A percentile compares a stretch with the other conserved stretches of the same genome.
phyloP scores from a whole-genome alignment of 2,329 filamentous ascomycete genomes.

The Venturia effusa region DNA sequence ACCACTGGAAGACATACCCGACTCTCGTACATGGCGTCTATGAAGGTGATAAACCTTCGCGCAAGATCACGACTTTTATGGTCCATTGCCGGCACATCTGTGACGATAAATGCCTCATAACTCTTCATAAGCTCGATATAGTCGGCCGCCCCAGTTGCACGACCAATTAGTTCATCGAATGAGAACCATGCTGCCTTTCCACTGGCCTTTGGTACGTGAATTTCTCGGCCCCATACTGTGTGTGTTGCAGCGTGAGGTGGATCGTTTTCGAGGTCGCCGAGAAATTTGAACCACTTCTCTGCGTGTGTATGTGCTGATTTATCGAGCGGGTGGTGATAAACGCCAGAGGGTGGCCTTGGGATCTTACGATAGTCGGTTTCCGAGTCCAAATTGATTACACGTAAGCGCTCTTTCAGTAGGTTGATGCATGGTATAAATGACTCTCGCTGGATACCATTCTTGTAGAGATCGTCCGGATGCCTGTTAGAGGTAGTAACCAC shows the following conservation, averaged over 20 bases:
- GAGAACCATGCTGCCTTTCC: conserved; percentile 84
- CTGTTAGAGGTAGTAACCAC: conserved; percentile 93
- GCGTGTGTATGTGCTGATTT: conserved; percentile 67
- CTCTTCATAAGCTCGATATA: conserved; percentile 84
- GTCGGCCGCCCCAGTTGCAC: conserved; percentile 84
- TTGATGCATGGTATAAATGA: conserved; percentile 94
- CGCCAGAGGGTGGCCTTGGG: conserved; percentile 79
- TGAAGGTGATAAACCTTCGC: conserved; percentile 89
- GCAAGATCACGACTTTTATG: conserved; percentile 77
- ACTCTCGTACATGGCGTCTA: conserved; percentile 87
- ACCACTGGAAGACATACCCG: conserved; percentile 30
- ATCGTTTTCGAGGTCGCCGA: conserved; percentile 69
- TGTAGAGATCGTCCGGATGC: conserved; percentile 94
- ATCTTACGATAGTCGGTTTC: conserved; percentile 97
- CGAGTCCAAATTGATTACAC: conserved; percentile 90
- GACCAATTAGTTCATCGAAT: conserved; percentile 83
- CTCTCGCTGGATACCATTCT: conserved; percentile 92
- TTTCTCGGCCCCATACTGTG: conserved; percentile 84
- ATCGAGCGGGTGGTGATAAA: conserved; percentile 86
- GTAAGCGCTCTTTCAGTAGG: conserved; percentile 71
- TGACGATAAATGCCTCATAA: conserved; percentile 89
- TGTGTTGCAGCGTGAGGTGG: conserved; percentile 71
- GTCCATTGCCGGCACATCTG: conserved; percentile 86
- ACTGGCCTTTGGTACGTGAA: conserved; percentile 76
- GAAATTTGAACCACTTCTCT: conserved; percentile 89